Percentiles rank a stretch among this genome's conserved stretches.
Conservation (phyloP, 441 rosid genomes). For the Erodium chrysanthum region DNA sequence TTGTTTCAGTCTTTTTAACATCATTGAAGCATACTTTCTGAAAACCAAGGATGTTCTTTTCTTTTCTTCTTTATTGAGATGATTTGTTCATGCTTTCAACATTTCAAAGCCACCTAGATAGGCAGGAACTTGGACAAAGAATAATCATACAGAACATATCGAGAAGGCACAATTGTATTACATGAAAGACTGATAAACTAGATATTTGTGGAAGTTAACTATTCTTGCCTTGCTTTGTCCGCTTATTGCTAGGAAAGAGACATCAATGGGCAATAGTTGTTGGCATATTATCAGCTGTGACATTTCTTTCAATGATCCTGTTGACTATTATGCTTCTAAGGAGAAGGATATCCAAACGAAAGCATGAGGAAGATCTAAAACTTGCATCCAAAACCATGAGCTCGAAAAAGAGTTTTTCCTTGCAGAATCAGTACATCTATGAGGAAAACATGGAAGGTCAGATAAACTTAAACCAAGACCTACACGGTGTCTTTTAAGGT, state of each 20-base stretch:
- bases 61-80: too few species aligned
- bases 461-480: slow-evolving; percentile 7
- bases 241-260: slow-evolving; percentile 18
- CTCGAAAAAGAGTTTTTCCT: slow-evolving; percentile 25
- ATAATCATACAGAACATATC: background rate
- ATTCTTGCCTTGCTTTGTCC: slow-evolving; percentile 12
- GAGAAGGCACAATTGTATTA: background rate
- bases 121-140: background rate
- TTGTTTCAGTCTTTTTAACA: background rate
- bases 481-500: too few species aligned
- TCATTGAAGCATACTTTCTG: background rate
- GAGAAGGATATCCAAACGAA: slow-evolving; percentile 18
- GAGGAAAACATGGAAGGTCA: slow-evolving; percentile 38
- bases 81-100: too few species aligned
- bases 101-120: too few species aligned
- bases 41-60: background rate
- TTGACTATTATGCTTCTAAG: slow-evolving; percentile 23
- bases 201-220: background rate
- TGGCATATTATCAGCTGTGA: slow-evolving; percentile 26
- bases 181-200: background rate
- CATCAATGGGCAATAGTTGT: slow-evolving; percentile 28
- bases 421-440: slow-evolving; percentile 21
- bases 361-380: slow-evolving; percentile 22
- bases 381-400: slow-evolving; percentile 31
- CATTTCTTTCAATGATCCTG: slow-evolving; percentile 20